phyloP scores from a whole-genome alignment of 2,329 filamentous ascomycete species.

The Xylariales sp. region DNA sequence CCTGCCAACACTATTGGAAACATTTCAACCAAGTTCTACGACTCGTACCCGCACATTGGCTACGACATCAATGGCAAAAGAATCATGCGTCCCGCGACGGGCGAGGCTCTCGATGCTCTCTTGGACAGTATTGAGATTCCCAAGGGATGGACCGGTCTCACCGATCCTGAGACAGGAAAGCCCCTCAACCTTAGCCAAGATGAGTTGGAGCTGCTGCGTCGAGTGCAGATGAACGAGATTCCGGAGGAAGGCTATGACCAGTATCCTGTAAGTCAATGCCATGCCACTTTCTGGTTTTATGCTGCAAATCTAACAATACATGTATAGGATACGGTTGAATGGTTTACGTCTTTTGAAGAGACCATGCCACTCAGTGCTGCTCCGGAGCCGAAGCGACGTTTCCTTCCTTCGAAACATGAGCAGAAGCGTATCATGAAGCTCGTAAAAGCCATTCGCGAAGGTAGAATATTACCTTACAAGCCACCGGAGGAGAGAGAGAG shows the following conservation, averaged over 20 bases:
- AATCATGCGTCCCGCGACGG: conserved; percentile 92
- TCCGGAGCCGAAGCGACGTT: conserved; percentile 92
- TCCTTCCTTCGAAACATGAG: conserved; percentile 95
- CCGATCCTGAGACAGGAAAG: conserved; percentile 90
- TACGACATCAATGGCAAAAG: conserved; percentile 99
- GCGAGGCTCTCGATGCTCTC: conserved; percentile 87
- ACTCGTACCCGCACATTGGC: conserved; percentile 73
- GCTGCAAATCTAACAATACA: conserved; percentile 7
- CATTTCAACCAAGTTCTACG: conserved; percentile 92
- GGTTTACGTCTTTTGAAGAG: conserved; percentile 86
- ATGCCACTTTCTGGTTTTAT: background rate
- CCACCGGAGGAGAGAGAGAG: conserved; percentile 63
- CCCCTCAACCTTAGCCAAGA: conserved; percentile 82
- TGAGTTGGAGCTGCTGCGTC: conserved; percentile 82
- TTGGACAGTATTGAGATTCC: conserved; percentile 95
- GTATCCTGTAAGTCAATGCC: conserved; percentile 62
- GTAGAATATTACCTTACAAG: conserved; percentile 87
- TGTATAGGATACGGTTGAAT: conserved; percentile 76
- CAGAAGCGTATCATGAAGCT: conserved; percentile 96
- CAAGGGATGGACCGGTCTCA: conserved; percentile 94
- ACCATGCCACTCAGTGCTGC: conserved; percentile 93
- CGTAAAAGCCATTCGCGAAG: conserved; percentile 91
- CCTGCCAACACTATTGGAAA: conserved; percentile 89
- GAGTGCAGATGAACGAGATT: conserved; percentile 84
- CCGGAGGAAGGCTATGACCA: conserved; percentile 87